A percentile compares a stretch with the other conserved stretches of the same genome.
Conservation (phyloP, 495 filamentous ascomycete genomes). For the Sordaria brevicollis region DNA sequence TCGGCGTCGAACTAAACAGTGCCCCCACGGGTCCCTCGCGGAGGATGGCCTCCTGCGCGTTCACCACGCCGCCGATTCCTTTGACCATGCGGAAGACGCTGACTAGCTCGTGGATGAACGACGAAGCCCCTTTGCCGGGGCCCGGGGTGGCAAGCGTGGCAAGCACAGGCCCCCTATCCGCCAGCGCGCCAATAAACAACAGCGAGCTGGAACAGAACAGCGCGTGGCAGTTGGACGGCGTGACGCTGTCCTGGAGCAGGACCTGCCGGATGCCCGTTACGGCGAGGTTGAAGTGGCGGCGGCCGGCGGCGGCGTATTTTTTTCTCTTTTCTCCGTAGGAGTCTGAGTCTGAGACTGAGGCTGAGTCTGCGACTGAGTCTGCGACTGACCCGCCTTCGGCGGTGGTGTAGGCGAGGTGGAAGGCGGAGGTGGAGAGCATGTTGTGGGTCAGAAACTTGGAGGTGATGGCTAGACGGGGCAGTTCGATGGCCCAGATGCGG, state of each 20-base stretch:
- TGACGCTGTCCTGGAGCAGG: constrained; percentile 9
- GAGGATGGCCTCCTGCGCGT: constrained; percentile 4
- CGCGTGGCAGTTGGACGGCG: constrained; percentile 19
- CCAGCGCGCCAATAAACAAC: constrained; percentile 15
- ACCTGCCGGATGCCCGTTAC: constrained; percentile 12
- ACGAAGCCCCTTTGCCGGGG: too few relatives aligned
- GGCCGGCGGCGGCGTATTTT: constrained; percentile 8
- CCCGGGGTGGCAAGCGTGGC: too few relatives aligned
- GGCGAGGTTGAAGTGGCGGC: constrained; percentile 16
- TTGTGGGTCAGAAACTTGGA: constrained; percentile 20
- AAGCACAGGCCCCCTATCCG: constrained; percentile 4
- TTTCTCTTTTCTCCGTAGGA: constrained; percentile 2
- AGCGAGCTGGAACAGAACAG: constrained; percentile 15
- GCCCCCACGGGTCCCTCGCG: constrained; percentile 8
- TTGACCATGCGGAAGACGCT: constrained; percentile 15
- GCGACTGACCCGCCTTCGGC: too few relatives aligned
- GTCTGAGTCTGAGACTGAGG: too few relatives aligned
- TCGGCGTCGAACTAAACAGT: constrained; percentile 1
- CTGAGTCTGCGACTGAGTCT: too few relatives aligned
- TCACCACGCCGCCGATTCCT: constrained; percentile 15
- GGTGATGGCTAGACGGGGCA: constrained; percentile 11
- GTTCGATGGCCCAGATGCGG: constrained; percentile 12
- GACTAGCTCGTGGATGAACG: constrained; percentile 14
- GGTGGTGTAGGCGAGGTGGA: constrained; percentile 18
- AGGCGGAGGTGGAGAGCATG: constrained; percentile 17